A percentile compares a stretch with the other conserved stretches of the same genome.
These are phyloP conservation scores for Metarhizium brunneum DNA, from an alignment of 2,329 filamentous ascomycete species.

Conservation along the genomic window DNA sequence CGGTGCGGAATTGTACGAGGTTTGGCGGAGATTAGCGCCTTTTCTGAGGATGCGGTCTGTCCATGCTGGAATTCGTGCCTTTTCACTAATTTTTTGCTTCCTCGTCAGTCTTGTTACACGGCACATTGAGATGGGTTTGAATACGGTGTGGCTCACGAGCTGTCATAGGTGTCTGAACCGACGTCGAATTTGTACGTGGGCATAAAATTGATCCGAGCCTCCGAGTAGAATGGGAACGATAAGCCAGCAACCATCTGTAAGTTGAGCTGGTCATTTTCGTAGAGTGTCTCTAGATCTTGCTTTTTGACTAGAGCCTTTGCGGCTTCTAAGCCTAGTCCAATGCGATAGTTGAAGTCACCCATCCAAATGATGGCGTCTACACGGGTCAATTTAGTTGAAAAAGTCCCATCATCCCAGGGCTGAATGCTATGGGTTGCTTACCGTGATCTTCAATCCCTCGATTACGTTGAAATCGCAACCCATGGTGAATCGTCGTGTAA, in stretches of 20 bases:
- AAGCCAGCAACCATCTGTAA: constrained; percentile 91
- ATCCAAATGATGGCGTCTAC: constrained; percentile 78
- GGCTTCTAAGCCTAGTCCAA: constrained; percentile 71
- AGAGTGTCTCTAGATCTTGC: constrained; percentile 66
- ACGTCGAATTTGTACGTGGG: constrained; percentile 96
- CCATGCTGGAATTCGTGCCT: constrained; percentile 92
- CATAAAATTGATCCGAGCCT: constrained; percentile 77
- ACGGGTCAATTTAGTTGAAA: background rate
- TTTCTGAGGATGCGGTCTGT: constrained; percentile 88
- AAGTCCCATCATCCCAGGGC: background rate
- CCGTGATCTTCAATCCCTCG: constrained; percentile 86
- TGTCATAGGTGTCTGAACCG: constrained; percentile 82
- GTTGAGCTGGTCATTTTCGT: constrained; percentile 92
- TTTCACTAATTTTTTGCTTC: constrained; percentile 50
- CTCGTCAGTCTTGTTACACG: too few species aligned
- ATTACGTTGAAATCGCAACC: constrained; percentile 84
- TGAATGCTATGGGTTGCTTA: constrained; percentile 17
- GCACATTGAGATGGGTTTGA: background rate
- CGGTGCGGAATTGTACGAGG: constrained; percentile 73
- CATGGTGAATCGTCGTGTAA: constrained; percentile 80
- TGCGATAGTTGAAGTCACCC: constrained; percentile 97
- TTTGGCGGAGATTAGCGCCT: constrained; percentile 72
- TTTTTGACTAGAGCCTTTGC: constrained; percentile 66
- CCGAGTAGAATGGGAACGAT: constrained; percentile 85
- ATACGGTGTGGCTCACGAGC: constrained; percentile 53